phyloP scores from a whole-genome alignment of 1,284 basidiomycete genomes.

The Apiotrichum gracile region DNA sequence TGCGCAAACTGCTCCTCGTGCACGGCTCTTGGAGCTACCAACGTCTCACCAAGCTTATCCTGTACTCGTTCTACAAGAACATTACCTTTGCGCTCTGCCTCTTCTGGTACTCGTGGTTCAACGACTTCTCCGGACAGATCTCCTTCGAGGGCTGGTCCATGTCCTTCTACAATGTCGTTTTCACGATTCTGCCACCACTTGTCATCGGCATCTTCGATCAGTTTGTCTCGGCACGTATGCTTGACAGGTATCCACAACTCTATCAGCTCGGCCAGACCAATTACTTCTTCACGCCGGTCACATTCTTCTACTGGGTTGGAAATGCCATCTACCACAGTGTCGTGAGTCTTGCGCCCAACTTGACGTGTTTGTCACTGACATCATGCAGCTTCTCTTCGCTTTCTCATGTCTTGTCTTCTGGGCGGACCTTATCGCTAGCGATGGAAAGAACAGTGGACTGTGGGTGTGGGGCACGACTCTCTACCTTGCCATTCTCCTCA shows the following conservation, averaged over 20 bases:
- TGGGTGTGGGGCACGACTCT: conserved; percentile 99
- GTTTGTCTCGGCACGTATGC: conserved; percentile 90
- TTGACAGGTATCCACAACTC: conserved; percentile 95
- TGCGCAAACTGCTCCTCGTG: conserved; percentile 92
- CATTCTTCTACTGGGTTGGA: conserved; percentile 92
- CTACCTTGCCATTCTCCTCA: conserved; percentile 86
- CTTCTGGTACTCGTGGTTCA: conserved; percentile 98
- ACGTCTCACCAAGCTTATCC: conserved; percentile 86
- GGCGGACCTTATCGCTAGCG: conserved; percentile 74
- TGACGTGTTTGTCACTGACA: background rate
- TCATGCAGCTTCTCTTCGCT: conserved; percentile 67
- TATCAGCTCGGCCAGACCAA: conserved; percentile 90
- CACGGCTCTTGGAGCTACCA: conserved; percentile 99
- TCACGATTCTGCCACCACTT: conserved; percentile 90
- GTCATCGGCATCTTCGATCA: conserved; percentile 98
- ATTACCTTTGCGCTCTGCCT: conserved; percentile 96
- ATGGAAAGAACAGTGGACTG: conserved; percentile 79
- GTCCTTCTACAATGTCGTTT: conserved; percentile 86
- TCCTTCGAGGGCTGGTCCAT: conserved; percentile 98
- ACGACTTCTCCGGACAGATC: conserved; percentile 97
- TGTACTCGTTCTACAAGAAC: conserved; percentile 96
- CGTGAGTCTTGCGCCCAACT: conserved; percentile 51
- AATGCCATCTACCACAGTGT: conserved; percentile 93
- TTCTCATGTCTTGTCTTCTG: conserved; percentile 88
- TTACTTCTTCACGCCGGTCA: conserved; percentile 80